Evolutionary conservation across 768 basidiomycete genomes (phyloP).

Genomic region (Tylopilus intermedius): DNA sequence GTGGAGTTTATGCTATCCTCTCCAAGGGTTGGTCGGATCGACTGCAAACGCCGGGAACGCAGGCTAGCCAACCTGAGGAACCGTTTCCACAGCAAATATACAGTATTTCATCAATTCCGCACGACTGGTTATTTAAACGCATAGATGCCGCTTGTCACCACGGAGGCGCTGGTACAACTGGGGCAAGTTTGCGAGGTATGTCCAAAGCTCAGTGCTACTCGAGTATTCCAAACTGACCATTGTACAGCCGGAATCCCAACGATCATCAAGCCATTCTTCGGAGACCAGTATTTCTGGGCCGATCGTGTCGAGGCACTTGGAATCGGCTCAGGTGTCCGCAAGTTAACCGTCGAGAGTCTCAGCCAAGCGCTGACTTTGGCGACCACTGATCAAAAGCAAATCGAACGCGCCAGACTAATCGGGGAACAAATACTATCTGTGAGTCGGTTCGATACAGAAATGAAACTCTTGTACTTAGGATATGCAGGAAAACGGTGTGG

Average conservation of each 20-base stretch:
- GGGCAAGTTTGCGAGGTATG: conserved; percentile 86
- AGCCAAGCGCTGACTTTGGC: conserved; percentile 75
- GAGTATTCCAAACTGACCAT: conserved; percentile 2
- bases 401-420: conserved; percentile 74
- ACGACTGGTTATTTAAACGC: conserved; percentile 91
- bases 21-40: conserved; percentile 99
- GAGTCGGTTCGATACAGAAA: conserved; percentile 16
- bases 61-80: conserved; percentile 59
- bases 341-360: conserved; percentile 74
- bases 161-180: conserved; percentile 94
- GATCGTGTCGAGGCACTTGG: conserved; percentile 97
- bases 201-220: background rate
- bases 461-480: background rate
- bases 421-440: conserved; percentile 87
- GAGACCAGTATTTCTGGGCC: conserved; percentile 97
- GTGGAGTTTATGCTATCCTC: conserved; percentile 87
- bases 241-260: conserved; percentile 82
- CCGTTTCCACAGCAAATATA: conserved; percentile 77
- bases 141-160: conserved; percentile 99
- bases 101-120: conserved; percentile 80
- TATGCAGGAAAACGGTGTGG: conserved; percentile 86
- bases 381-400: conserved; percentile 85
- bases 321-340: conserved; percentile 82
- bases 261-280: conserved; percentile 96
- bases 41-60: conserved; percentile 58